phyloP scores from a whole-genome alignment of 2,329 filamentous ascomycete species.

The Penicillium sp. region DNA sequence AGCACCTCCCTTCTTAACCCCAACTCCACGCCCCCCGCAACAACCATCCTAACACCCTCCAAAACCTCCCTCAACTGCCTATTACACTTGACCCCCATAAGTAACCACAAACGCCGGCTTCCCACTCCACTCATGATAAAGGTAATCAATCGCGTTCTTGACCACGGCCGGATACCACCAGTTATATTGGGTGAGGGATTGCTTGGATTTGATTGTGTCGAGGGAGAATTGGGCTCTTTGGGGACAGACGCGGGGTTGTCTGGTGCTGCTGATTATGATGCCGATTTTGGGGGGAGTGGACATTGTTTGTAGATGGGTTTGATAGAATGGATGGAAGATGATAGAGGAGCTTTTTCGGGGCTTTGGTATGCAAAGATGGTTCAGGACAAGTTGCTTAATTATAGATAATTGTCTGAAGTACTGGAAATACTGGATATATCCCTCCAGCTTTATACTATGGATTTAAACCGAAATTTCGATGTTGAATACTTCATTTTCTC shows the following conservation, averaged over 20 bases:
- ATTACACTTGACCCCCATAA: slow-evolving; percentile 55
- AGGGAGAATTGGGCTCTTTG: background rate
- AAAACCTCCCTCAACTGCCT: slow-evolving; percentile 27
- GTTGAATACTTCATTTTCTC: background rate
- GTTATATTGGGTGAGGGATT: slow-evolving; percentile 54
- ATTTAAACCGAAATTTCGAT: background rate
- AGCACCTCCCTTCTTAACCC: background rate
- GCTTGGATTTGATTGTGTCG: background rate
- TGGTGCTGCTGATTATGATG: slow-evolving; percentile 5
- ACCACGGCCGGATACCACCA: slow-evolving; percentile 57
- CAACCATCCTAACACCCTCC: background rate
- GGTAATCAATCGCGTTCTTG: slow-evolving; percentile 68
- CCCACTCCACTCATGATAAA: slow-evolving; percentile 62
- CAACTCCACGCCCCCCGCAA: background rate
- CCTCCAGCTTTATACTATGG: background rate
- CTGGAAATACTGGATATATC: background rate
- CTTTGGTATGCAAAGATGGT: background rate
- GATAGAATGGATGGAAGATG: background rate
- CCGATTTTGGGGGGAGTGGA: background rate
- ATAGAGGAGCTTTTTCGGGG: background rate
- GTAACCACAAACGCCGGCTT: slow-evolving; percentile 61
- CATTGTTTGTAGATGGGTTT: background rate
- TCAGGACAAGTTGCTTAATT: background rate
- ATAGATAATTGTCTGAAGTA: background rate
- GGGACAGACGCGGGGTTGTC: background rate